phyloP scores from a whole-genome alignment of 179 eudicot genomes.

The Beta macrorhiza region DNA sequence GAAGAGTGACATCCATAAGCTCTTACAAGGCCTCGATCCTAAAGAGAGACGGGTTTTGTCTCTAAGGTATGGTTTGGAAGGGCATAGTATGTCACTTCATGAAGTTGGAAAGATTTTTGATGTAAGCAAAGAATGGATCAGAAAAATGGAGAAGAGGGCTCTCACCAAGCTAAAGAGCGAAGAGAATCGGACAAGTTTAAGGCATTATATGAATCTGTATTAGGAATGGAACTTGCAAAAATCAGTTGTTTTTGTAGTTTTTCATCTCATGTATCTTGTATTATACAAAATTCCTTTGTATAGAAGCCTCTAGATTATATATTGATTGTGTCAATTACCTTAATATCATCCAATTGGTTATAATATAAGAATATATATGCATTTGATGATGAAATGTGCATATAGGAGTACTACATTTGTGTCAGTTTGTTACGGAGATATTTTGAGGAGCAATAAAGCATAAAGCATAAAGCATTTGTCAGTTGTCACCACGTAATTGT shows the following conservation, averaged over 20 bases:
- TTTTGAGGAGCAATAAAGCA: neutral
- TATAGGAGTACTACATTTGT: neutral
- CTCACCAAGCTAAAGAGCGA: conserved; percentile 52
- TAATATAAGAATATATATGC: neutral
- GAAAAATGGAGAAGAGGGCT: conserved; percentile 62
- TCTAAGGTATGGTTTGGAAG: conserved; percentile 62
- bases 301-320: neutral
- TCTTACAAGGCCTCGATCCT: conserved; percentile 49
- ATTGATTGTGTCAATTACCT: neutral
- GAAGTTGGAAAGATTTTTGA: conserved; percentile 64
- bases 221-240: neutral
- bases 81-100: conserved; percentile 59
- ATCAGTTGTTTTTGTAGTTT: neutral
- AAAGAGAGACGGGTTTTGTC: conserved; percentile 58
- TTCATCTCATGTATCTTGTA: neutral
- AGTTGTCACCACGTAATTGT: neutral
- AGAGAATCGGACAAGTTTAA: conserved; percentile 40
- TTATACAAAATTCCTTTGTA: conserved; percentile 1
- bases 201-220: conserved; percentile 43
- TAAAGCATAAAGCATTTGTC: neutral
- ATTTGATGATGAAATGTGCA: neutral
- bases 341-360: neutral
- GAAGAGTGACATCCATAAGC: conserved; percentile 46
- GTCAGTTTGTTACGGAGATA: neutral
- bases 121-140: conserved; percentile 89